Evolutionary conservation across 495 filamentous ascomycete species (phyloP).

Genomic region (Daldinia caldariorum): DNA sequence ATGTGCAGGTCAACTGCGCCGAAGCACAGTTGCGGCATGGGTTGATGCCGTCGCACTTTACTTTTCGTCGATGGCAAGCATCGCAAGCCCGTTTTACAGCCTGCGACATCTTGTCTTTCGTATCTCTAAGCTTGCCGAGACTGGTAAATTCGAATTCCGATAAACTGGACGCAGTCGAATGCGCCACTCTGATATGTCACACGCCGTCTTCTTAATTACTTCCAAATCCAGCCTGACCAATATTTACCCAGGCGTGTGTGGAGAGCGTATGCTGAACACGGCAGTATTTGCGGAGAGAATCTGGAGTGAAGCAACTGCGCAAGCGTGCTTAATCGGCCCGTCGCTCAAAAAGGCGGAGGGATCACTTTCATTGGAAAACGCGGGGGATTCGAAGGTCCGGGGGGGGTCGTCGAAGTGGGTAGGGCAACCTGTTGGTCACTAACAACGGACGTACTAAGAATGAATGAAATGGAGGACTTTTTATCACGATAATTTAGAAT

Average conservation of each 20-base stretch:
- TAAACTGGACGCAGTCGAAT: slow-evolving; percentile 20
- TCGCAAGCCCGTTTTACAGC: slow-evolving; percentile 78
- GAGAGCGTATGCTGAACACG: slow-evolving; percentile 22
- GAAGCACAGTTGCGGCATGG: slow-evolving; percentile 77
- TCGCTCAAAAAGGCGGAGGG: slow-evolving; percentile 49
- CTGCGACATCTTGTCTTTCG: slow-evolving; percentile 55
- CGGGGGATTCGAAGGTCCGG: slow-evolving; percentile 46
- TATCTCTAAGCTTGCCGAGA: slow-evolving; percentile 15
- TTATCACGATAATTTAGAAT: slow-evolving; percentile 31
- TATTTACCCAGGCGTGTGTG: slow-evolving; percentile 33
- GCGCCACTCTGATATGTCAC: slow-evolving; percentile 23
- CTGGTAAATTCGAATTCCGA: slow-evolving; percentile 13
- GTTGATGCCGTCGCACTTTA: slow-evolving; percentile 77
- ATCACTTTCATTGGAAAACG: slow-evolving; percentile 48
- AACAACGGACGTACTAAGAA: slow-evolving; percentile 6
- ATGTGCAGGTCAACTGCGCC: slow-evolving; percentile 77
- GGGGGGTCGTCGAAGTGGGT: slow-evolving; percentile 37
- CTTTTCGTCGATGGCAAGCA: slow-evolving; percentile 84
- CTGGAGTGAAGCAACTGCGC: slow-evolving; percentile 44
- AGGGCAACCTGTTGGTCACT: slow-evolving; percentile 18
- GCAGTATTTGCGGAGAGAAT: slow-evolving; percentile 45
- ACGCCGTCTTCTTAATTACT: slow-evolving; percentile 31
- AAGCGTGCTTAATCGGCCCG: slow-evolving; percentile 50
- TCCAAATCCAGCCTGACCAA: slow-evolving; percentile 35
- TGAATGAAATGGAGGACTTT: slow-evolving; percentile 26